A percentile compares a stretch with the other conserved stretches of the same genome.
Evolutionary conservation across 192 early-diverging fungal genomes (phyloP).

Genomic region (Coemansia sp.): DNA sequence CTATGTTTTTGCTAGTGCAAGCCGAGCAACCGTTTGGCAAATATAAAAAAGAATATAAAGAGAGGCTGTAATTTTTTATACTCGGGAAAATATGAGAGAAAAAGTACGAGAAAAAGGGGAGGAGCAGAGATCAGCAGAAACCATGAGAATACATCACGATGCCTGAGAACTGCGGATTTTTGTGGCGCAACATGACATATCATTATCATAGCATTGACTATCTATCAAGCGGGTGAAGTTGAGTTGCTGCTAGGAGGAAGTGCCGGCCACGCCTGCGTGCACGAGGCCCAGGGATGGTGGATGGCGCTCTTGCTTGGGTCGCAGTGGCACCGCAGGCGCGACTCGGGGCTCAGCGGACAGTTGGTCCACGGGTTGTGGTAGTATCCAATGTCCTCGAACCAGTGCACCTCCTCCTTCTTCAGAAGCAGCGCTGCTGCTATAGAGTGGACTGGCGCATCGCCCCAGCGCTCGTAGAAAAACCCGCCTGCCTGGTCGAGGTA

Average conservation of each 20-base stretch:
- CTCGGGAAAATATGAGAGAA: too few relatives aligned
- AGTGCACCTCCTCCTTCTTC: slow-evolving; percentile 61
- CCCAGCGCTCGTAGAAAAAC: slow-evolving; percentile 86
- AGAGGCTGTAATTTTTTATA: too few relatives aligned
- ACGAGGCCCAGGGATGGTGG: slow-evolving; percentile 52
- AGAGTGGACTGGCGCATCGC: slow-evolving; percentile 68
- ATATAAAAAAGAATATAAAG: too few relatives aligned
- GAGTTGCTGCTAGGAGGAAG: slow-evolving; percentile 25
- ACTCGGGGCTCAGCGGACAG: slow-evolving; percentile 38
- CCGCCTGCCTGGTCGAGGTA: slow-evolving; percentile 79
- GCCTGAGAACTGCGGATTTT: not conserved
- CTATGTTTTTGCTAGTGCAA: too few relatives aligned
- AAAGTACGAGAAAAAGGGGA: too few relatives aligned
- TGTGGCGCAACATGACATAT: too few relatives aligned
- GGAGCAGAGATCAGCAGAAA: not conserved
- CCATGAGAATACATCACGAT: not conserved
- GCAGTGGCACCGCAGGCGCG: slow-evolving; percentile 52
- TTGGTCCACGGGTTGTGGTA: slow-evolving; percentile 63
- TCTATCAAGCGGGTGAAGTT: not conserved
- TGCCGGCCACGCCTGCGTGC: slow-evolving; percentile 36
- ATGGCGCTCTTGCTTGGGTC: slow-evolving; percentile 50
- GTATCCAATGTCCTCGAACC: slow-evolving; percentile 76
- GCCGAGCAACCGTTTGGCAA: too few relatives aligned
- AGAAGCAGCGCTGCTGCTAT: slow-evolving; percentile 64
- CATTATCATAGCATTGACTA: too few relatives aligned